Evolutionary conservation across 192 early-diverging fungal genomes (phyloP), one percentile per base, ranked within the genome.

Genomic region (Coemansia sp.): DNA sequence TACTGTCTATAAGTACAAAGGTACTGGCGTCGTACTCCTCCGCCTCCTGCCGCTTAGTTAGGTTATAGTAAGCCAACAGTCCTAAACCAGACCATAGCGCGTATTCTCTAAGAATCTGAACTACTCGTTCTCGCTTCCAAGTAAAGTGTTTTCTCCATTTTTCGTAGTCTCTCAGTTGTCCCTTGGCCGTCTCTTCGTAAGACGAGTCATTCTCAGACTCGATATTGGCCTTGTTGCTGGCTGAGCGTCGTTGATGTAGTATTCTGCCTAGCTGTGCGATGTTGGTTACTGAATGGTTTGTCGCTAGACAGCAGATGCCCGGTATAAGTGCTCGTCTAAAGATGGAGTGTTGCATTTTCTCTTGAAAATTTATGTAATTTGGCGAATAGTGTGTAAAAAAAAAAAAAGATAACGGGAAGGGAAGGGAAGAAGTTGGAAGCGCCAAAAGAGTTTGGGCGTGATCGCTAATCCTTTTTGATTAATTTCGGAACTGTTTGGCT

Each of bases 91-190:
- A 70, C 78, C 78, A 80, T 12, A 80, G 64, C 36, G 73, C 37
- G 51, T 80, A 80, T 59, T 80, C 78, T 34, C 69, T 51, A 5
- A 80, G 48, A 1, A 69, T 60, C 29, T 67, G 62, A 1, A 6
- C 21, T 11, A 80, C 45, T 1, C 46, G 66, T 21, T 61, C 51
- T 15, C 21, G 65, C n/a, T 67, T 50, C 78, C 78, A 80, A 42
- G 21, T 73, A 67, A 80, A 80, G 59, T 80, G 78, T 50, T 27
- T 57, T 32, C 73, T 63, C 78, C 78, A 80, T n/a, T 72, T 70
- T 27, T 70, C 65, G 46, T 80, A 80, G 36, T 71, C 69, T 10
- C 73, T 69, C 53, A 75, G 46, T 36, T 80, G 73, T n/a, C 62
- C 44, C 42, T 80, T 80, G 21, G 78, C 73, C 12, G 29, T 19